A percentile compares a stretch with the other conserved stretches of the same genome.
These are phyloP conservation scores for Yamadazyma insecticola DNA, from an alignment of 805 yeast species.

Conservation along the genomic window DNA sequence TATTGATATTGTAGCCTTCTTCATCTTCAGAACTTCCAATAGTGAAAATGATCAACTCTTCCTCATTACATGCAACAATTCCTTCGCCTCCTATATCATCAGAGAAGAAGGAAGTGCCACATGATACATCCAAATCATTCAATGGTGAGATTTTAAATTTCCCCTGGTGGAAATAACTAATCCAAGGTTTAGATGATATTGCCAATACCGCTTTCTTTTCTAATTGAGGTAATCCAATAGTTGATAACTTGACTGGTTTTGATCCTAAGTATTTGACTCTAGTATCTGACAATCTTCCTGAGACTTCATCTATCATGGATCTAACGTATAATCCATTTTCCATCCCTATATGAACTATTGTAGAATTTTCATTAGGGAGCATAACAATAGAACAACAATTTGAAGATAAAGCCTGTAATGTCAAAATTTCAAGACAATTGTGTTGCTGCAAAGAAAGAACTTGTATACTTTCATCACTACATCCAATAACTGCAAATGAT, in stretches of 20 bases:
- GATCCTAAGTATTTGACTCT: conserved; percentile 73
- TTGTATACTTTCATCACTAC: conserved; percentile 65
- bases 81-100: conserved; percentile 62
- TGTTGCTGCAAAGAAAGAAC: conserved; percentile 60
- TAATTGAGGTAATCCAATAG: too few relatives aligned
- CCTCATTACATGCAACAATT: conserved; percentile 55
- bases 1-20: conserved; percentile 18
- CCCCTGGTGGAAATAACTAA: conserved; percentile 38
- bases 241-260: conserved; percentile 49
- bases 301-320: conserved; percentile 42
- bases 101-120: conserved; percentile 53
- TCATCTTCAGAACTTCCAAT: conserved; percentile 41
- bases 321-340: conserved; percentile 77
- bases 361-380: too few relatives aligned
- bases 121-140: conserved; percentile 34
- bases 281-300: conserved; percentile 60
- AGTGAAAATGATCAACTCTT: conserved; percentile 51
- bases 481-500: conserved; percentile 66
- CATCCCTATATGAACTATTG: conserved; percentile 70
- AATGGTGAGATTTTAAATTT: conserved; percentile 46
- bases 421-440: conserved; percentile 53
- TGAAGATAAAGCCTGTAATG: conserved; percentile 65
- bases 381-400: conserved; percentile 24
- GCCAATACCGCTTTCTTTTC: conserved; percentile 40
- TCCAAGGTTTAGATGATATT: conserved; percentile 52